phyloP scores from a whole-genome alignment of 2,329 filamentous ascomycete species.

The Epichloe baconii region DNA sequence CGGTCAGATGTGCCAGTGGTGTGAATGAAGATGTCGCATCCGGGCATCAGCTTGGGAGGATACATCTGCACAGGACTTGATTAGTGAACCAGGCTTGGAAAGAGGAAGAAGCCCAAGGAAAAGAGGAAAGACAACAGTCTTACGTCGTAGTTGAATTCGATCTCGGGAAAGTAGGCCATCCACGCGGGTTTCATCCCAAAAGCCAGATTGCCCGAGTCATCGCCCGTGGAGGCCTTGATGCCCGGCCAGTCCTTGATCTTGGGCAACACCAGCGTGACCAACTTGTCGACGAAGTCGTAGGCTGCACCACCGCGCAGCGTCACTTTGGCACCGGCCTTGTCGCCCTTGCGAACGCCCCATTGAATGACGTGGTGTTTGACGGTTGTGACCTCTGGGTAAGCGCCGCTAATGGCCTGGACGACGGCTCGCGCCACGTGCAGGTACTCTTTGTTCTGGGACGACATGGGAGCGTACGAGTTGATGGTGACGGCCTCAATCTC shows the following conservation, averaged over 20 bases:
- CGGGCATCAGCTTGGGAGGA: conserved; percentile 62
- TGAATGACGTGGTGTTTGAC: conserved; percentile 57
- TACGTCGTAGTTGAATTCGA: conserved; percentile 91
- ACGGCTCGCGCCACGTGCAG: conserved; percentile 76
- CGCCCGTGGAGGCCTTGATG: conserved; percentile 51
- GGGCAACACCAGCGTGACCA: conserved; percentile 80
- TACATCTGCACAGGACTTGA: conserved; percentile 34
- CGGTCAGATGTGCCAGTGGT: conserved; percentile 76
- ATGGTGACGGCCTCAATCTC: conserved; percentile 69
- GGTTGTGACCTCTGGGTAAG: conserved; percentile 55
- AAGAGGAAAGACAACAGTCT: conserved; percentile 23
- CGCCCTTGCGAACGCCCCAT: conserved; percentile 62
- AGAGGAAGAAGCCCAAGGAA: neutral
- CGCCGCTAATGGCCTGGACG: conserved; percentile 73
- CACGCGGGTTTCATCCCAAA: conserved; percentile 68
- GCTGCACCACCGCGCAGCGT: conserved; percentile 69
- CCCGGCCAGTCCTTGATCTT: conserved; percentile 95
- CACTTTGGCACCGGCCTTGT: conserved; percentile 62
- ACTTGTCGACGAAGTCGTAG: conserved; percentile 81
- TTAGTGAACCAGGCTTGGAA: neutral
- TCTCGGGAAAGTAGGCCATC: conserved; percentile 78
- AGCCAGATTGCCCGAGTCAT: conserved; percentile 74
- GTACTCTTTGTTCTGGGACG: conserved; percentile 57
- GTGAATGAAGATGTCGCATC: conserved; percentile 70
- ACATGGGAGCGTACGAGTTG: conserved; percentile 59